These are phyloP conservation scores for Globisporangium polare DNA, from an alignment of 352 stramenopile genomes.

Conservation along the genomic window DNA sequence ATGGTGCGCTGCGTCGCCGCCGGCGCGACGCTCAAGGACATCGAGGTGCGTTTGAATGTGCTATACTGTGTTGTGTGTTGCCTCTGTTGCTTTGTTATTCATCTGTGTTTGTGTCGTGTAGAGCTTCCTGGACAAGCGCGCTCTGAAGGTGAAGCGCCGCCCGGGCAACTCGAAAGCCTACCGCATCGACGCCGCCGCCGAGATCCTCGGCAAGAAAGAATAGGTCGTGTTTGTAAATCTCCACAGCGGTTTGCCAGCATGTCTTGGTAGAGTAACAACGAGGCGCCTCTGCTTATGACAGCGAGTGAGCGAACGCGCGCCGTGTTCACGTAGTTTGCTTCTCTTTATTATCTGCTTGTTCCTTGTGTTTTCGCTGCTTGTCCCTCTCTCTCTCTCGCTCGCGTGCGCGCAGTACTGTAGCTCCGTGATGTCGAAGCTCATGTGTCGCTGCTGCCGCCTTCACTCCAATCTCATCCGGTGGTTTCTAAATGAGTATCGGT, in stretches of 20 bases:
- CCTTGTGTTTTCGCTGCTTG: neutral
- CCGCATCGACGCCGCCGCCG: slow-evolving; percentile 75
- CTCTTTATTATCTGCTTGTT: slow-evolving; percentile 8
- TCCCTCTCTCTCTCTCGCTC: neutral
- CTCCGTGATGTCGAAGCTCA: neutral
- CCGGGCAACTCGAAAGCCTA: slow-evolving; percentile 87
- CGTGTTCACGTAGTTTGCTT: slow-evolving; percentile 8
- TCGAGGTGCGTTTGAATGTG: slow-evolving; percentile 49
- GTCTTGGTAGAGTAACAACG: neutral
- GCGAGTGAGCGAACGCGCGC: neutral
- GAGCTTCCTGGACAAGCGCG: slow-evolving; percentile 89
- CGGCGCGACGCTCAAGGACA: slow-evolving; percentile 90
- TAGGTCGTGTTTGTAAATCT: neutral
- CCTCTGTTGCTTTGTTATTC: neutral
- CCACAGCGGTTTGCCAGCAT: neutral
- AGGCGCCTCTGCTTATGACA: no score
- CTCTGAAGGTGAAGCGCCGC: slow-evolving; percentile 90
- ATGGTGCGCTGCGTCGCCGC: slow-evolving; percentile 91
- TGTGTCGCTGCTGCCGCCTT: neutral
- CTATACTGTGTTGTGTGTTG: neutral
- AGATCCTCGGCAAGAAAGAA: slow-evolving; percentile 59
- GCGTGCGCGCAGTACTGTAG: neutral
- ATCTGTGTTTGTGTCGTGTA: slow-evolving; percentile 16
- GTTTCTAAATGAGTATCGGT: slow-evolving; percentile 6
- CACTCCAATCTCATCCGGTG: slow-evolving; percentile 1